phyloP scores from a whole-genome alignment of 2,329 filamentous ascomycete genomes.

The Clonostachys chloroleuca region DNA sequence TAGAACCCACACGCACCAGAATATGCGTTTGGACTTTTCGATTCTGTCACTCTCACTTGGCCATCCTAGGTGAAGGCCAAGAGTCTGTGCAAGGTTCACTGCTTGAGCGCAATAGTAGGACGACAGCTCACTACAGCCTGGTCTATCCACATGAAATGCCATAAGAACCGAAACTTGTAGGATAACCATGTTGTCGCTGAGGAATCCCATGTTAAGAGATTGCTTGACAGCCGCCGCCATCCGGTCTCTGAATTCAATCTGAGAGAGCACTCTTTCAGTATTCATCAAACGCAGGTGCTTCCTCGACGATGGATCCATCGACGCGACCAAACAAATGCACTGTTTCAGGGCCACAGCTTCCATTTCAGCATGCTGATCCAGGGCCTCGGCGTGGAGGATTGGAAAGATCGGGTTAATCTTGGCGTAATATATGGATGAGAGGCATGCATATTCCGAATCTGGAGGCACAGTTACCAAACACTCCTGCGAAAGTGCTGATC shows the following conservation, averaged over 20 bases:
- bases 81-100: conserved; percentile 10
- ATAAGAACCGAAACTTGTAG: conserved; percentile 7
- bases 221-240: conserved; percentile 7
- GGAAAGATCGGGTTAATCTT: conserved; percentile 12
- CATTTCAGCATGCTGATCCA: conserved; percentile 3
- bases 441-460: conserved; percentile 1
- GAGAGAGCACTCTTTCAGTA: conserved; percentile 3
- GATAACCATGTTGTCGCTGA: conserved; percentile 6
- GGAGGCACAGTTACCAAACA: conserved; percentile 5
- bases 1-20: conserved; percentile 13
- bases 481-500: conserved; percentile 2
- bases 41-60: conserved; percentile 7
- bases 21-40: conserved; percentile 8
- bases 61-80: conserved; percentile 13
- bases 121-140: conserved; percentile 7
- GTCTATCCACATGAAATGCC: conserved; percentile 8
- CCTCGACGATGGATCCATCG: conserved; percentile 8
- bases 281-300: conserved; percentile 7
- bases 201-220: conserved; percentile 8
- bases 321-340: conserved; percentile 11
- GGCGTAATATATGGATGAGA: conserved; percentile 6
- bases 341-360: conserved; percentile 9
- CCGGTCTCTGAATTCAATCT: conserved; percentile 5
- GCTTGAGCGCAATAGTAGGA: conserved; percentile 9
- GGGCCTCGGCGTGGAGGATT: conserved; percentile 8